These are phyloP conservation scores for Phialophora chinensis DNA, from an alignment of 2,329 filamentous ascomycete genomes.

Conservation along the genomic window DNA sequence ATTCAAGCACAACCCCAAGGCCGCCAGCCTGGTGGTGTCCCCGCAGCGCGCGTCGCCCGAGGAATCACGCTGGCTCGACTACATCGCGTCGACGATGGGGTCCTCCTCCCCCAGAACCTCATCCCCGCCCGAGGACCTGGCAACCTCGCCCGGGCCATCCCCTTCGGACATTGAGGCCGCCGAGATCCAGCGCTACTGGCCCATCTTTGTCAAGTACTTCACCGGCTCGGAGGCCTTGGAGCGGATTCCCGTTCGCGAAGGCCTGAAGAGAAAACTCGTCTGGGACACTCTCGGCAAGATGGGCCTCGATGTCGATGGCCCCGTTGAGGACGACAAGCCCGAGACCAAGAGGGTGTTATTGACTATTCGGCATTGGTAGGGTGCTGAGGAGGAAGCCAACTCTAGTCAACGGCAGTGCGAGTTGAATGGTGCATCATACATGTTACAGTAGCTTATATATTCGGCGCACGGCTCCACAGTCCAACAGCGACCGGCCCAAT, in stretches of 20 bases:
- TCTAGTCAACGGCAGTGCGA: too few species aligned
- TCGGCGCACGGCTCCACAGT: too few species aligned
- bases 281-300: constrained; percentile 64
- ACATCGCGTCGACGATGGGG: constrained; percentile 46
- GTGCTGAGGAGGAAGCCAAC: background rate
- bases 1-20: constrained; percentile 34
- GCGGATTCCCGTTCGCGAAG: constrained; percentile 82
- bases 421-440: too few species aligned
- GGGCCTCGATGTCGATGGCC: constrained; percentile 56
- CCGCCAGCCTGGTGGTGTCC: constrained; percentile 67
- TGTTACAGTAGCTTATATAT: too few species aligned
- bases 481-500: too few species aligned
- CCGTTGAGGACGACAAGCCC: constrained; percentile 35
- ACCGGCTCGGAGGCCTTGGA: constrained; percentile 86
- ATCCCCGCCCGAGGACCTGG: constrained; percentile 42
- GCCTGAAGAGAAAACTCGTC: constrained; percentile 77
- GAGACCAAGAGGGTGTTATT: constrained; percentile 35
- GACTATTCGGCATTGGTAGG: constrained; percentile 37
- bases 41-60: constrained; percentile 78
- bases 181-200: constrained; percentile 70
- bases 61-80: constrained; percentile 72
- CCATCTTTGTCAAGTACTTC: constrained; percentile 79
- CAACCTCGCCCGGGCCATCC: constrained; percentile 4
- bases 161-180: constrained; percentile 22
- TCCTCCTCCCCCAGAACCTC: constrained; percentile 37